Percentiles rank a stretch among this genome's conserved stretches.
These are phyloP conservation scores for Cystobasidium onofrii DNA, from an alignment of 768 basidiomycete genomes.

Conservation along the genomic window DNA sequence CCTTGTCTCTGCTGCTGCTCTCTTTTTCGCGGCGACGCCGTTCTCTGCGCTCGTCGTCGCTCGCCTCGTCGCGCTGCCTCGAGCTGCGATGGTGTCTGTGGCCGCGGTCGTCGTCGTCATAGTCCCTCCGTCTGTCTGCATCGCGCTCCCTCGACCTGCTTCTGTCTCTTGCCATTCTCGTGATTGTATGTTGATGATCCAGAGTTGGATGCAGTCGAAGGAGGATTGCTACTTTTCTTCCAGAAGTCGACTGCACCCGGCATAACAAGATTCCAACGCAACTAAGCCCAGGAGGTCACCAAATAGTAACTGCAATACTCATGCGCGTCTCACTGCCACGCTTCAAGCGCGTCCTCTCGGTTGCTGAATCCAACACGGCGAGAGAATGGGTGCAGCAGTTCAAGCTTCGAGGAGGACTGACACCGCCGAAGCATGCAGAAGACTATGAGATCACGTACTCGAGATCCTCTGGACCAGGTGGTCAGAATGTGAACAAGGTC, in stretches of 20 bases:
- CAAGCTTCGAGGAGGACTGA: constrained; percentile 1
- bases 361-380: background rate
- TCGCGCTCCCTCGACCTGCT: constrained; percentile 21
- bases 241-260: background rate
- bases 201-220: background rate
- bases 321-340: background rate
- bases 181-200: too few relatives aligned
- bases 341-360: background rate
- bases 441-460: constrained; percentile 32
- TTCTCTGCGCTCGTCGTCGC: constrained; percentile 32
- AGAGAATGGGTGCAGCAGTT: constrained; percentile 2
- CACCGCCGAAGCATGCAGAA: constrained; percentile 28
- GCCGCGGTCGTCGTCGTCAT: constrained; percentile 9
- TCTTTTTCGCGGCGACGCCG: constrained; percentile 29
- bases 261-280: too few relatives aligned
- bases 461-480: constrained; percentile 38
- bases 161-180: constrained; percentile 16
- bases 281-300: background rate
- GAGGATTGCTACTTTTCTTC: background rate
- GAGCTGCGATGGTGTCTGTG: background rate
- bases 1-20: constrained; percentile 35
- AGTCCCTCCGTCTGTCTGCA: constrained; percentile 21
- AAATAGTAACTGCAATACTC: background rate
- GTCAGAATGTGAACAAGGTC: constrained; percentile 41
- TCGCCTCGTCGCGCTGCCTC: constrained; percentile 26